Percentiles rank a stretch among this genome's conserved stretches.
Evolutionary conservation across 108 stramenopile genomes (phyloP).

Genomic region (Stephanodiscus minutulus): DNA sequence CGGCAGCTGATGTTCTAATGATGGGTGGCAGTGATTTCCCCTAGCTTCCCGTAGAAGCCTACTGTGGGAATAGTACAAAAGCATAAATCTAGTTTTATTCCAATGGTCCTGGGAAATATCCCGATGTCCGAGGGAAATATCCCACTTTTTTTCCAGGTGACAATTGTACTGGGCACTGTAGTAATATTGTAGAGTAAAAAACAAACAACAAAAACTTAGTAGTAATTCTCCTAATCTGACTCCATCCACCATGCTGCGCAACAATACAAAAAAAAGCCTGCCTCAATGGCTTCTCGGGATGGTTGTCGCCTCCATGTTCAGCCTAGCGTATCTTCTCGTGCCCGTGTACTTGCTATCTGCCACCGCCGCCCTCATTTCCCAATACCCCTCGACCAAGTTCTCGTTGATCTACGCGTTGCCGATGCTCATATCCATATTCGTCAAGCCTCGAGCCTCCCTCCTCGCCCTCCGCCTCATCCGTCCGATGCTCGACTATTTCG

Average conservation of each 20-base stretch:
- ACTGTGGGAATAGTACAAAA: too few relatives aligned
- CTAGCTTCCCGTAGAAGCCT: too few relatives aligned
- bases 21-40: too few relatives aligned
- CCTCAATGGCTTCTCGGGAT: slow-evolving; percentile 55
- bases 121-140: too few relatives aligned
- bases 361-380: slow-evolving; percentile 19
- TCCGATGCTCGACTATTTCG: slow-evolving; percentile 70
- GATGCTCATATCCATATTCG: slow-evolving; percentile 36
- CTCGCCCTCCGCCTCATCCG: slow-evolving; percentile 16
- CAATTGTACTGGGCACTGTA: too few relatives aligned
- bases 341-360: slow-evolving; percentile 60
- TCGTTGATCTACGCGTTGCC: slow-evolving; percentile 38
- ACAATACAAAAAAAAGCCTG: slow-evolving; percentile 6
- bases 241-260: neutral
- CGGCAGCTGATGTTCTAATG: too few relatives aligned
- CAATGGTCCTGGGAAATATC: too few relatives aligned
- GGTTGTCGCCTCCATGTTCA: slow-evolving; percentile 54
- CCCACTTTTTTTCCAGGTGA: too few relatives aligned
- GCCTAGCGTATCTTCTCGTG: slow-evolving; percentile 60
- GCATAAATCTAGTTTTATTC: too few relatives aligned
- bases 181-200: too few relatives aligned
- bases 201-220: too few relatives aligned
- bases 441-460: slow-evolving; percentile 33
- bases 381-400: slow-evolving; percentile 23
- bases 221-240: too few relatives aligned